These are phyloP conservation scores for Plectosphaerella sp. DNA, from an alignment of 2,329 filamentous ascomycete species.

Conservation along the genomic window DNA sequence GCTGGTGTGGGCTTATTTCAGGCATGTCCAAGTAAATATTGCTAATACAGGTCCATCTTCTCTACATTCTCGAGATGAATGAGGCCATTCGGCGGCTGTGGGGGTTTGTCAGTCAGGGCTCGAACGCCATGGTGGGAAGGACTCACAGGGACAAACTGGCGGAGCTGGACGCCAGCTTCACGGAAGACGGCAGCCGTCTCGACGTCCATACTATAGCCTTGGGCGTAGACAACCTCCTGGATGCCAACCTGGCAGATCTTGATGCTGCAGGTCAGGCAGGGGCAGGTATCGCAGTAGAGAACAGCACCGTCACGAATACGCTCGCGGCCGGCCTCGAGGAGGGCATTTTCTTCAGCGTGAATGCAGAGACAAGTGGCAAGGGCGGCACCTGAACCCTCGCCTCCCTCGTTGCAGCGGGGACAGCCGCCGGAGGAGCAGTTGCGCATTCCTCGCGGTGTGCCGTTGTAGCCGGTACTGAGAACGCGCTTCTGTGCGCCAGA, in stretches of 20 bases:
- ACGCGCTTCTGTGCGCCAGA: slow-evolving; percentile 69
- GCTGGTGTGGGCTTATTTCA: no score
- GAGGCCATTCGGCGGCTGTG: slow-evolving; percentile 58
- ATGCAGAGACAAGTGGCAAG: slow-evolving; percentile 89
- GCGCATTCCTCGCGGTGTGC: slow-evolving; percentile 80
- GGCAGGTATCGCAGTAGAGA: slow-evolving; percentile 94
- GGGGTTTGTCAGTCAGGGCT: slow-evolving; percentile 12
- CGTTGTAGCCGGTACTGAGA: slow-evolving; percentile 95
- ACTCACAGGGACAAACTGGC: slow-evolving; percentile 83
- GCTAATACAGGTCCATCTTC: slow-evolving; percentile 36
- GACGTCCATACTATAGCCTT: slow-evolving; percentile 91
- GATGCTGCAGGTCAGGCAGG: slow-evolving; percentile 95
- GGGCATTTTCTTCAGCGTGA: slow-evolving; percentile 97
- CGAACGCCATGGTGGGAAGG: slow-evolving; percentile 1
- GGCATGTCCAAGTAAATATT: no score
- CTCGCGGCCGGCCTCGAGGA: slow-evolving; percentile 90
- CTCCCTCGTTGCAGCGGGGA: slow-evolving; percentile 74
- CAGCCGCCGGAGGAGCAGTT: slow-evolving; percentile 96
- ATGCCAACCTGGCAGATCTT: slow-evolving; percentile 98
- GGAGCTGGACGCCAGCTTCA: slow-evolving; percentile 76
- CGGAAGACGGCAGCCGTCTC: slow-evolving; percentile 78
- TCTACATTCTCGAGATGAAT: slow-evolving; percentile 62
- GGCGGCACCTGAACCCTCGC: slow-evolving; percentile 58
- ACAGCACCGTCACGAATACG: slow-evolving; percentile 77
- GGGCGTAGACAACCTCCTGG: slow-evolving; percentile 88